These are phyloP conservation scores for Alternaria infectoria DNA, from an alignment of 2,329 filamentous ascomycete species.

Conservation along the genomic window DNA sequence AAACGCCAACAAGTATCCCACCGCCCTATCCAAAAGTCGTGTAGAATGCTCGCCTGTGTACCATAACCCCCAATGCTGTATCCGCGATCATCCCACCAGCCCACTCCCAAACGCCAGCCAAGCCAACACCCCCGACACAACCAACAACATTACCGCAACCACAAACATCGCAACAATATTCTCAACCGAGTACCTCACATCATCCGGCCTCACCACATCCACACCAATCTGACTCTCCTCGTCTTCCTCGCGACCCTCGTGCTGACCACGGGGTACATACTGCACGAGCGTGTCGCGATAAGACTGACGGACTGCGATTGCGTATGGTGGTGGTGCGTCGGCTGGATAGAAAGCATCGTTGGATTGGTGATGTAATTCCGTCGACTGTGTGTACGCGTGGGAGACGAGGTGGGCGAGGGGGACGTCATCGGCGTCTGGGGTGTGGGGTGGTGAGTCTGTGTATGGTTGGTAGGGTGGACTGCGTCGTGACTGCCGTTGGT, in stretches of 20 bases:
- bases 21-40: not conserved
- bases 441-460: conserved; percentile 8
- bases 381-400: conserved; percentile 7
- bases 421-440: conserved; percentile 31
- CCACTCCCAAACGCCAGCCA: conserved; percentile 21
- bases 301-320: conserved; percentile 30
- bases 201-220: conserved; percentile 19
- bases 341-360: conserved; percentile 18
- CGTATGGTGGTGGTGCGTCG: conserved; percentile 38
- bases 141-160: conserved; percentile 27
- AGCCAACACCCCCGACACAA: conserved; percentile 26
- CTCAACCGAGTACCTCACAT: conserved; percentile 35
- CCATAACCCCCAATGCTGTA: not conserved
- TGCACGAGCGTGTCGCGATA: conserved; percentile 36
- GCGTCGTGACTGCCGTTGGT: not conserved
- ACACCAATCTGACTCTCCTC: conserved; percentile 16
- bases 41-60: not conserved
- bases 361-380: not conserved
- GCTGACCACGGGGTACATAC: conserved; percentile 16
- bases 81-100: not conserved
- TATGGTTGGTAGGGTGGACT: conserved; percentile 4
- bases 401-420: conserved; percentile 34
- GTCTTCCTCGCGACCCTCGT: conserved; percentile 6
- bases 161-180: conserved; percentile 33
- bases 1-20: not conserved